These are phyloP conservation scores for Stentor roeselii DNA, from an alignment of 73 alveolate genomes.

Conservation along the genomic window DNA sequence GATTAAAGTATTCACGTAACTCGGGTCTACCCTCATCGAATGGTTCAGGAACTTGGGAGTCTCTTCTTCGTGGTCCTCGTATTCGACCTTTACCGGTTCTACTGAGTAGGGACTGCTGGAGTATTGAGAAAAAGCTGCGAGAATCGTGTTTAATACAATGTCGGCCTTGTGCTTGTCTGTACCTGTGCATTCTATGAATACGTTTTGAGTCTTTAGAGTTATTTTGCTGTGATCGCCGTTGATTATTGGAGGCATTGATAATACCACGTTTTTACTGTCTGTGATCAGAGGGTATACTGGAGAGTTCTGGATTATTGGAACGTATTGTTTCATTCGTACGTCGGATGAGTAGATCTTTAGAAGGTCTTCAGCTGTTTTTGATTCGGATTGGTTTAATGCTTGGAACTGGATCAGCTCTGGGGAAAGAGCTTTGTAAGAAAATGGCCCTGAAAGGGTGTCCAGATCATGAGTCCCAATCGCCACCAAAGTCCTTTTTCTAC, in stretches of 20 bases:
- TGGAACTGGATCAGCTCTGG: slow-evolving; percentile 87
- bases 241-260: slow-evolving; percentile 99
- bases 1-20: slow-evolving; percentile 4
- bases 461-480: slow-evolving; percentile 99
- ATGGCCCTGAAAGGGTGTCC: slow-evolving; percentile 94
- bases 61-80: slow-evolving; percentile 45
- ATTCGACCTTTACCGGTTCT: slow-evolving; percentile 73
- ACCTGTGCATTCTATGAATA: slow-evolving; percentile 62
- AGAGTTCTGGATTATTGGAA: slow-evolving; percentile 90
- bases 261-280: slow-evolving; percentile 85
- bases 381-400: slow-evolving; percentile 89
- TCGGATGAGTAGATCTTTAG: slow-evolving; percentile 26
- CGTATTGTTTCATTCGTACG: slow-evolving; percentile 84
- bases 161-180: slow-evolving; percentile 75
- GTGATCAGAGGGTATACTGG: slow-evolving; percentile 95
- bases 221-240: slow-evolving; percentile 98
- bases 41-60: slow-evolving; percentile 65
- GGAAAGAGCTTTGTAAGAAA: slow-evolving; percentile 77
- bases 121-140: slow-evolving; percentile 76
- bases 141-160: slow-evolving; percentile 64
- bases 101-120: slow-evolving; percentile 61
- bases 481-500: slow-evolving; percentile 87
- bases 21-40: slow-evolving; percentile 7
- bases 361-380: slow-evolving; percentile 58
- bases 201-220: slow-evolving; percentile 91